Base-by-base conservation (phyloP, 768 basidiomycete species). In the Psilocybe cyanescens region DNA sequence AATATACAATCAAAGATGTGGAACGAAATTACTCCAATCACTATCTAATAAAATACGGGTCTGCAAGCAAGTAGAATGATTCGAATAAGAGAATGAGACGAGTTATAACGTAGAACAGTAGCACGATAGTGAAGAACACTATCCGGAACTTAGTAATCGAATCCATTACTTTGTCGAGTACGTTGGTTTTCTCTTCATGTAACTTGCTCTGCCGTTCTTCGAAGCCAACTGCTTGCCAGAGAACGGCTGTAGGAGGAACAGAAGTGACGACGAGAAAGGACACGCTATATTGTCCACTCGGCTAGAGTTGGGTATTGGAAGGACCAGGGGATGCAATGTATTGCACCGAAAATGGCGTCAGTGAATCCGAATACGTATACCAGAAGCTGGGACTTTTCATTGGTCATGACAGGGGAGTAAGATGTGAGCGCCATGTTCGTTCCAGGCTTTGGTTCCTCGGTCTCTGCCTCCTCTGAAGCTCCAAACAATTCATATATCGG, bases 281-380 rank as follows among this genome's bases (percentile, higher is more conserved):
- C 55, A 4, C 60, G 59, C 66, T 63, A 67, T 37, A 62, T 44
- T 1, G 49, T n/a, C 19, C 28, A 30, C 39, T 64, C 62, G 29
- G 28, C 16, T 9, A 8, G 1, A 16, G 61, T 35, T n/a, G 62
- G 57, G 53, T 66, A 68, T 9, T 55, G 16, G 30, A 62, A 65
- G 9, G 52, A 33, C 67, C 64, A 68, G 24, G 59, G 64, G 33
- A 68, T 62, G 35, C 67, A 68, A 47, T 68, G 67, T 29, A 68
- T 58, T 4, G 59, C 67, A 1, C 67, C 65, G 35, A 68, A 68
- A 4, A 68, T 28, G 7, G 59, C 28, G 4, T 52, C 48, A 39
- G 31, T 16, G 30, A 58, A 29, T 30, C 41, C 39, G 31, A 61
- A 58, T 12, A 54, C 6, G n/a, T 8, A 17, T 8, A 7, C 12